Evolutionary conservation across 257 asterid genomes (phyloP), one percentile per base, ranked within the genome.

Genomic region (Ophiorrhiza pumila): DNA sequence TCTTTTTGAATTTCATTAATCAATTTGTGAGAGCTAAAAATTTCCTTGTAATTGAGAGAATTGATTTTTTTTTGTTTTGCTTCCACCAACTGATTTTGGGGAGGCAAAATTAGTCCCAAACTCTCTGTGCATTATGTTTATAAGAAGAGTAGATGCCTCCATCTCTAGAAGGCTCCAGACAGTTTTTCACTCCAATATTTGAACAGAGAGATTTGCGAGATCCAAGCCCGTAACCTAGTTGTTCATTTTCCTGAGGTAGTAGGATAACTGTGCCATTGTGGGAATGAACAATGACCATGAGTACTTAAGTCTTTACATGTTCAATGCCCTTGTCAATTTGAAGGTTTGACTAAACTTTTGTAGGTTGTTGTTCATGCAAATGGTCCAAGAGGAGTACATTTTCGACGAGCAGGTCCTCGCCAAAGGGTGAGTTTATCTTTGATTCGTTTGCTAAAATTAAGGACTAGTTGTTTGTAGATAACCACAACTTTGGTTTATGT

Each of bases 401-500:
- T 94, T 71, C 86, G 98, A 60, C 96, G 98, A 43, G 97, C 97
- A 23, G 98, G 98, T 72, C 96, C 98, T 77, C 87, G 97, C 75
- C 96, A 94, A 80, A 88, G 71, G 77, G 98, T 87, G 65, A 58
- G 86, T 72, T 59, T 20, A 15, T 31, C 17, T 15, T 34, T 59
- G 60, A 17, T 43, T 46, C 37, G 23, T 55, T 12, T 71, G 32
- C 13, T 23, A 12, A 2, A 56, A 32, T 63, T 12, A 31, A 23
- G 37, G 52, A 45, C 46, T 27, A 31, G 17, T 72, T 55, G 37
- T n/a, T 35, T 35, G 32, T 17, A 41, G 34, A 32, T 62, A 22
- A 60, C 49, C 32, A 35, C 55, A 49, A 22, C 12, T 60, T 53
- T 37, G 58, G 64, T 3, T 68, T 25, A 25, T 71, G 42, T 43